phyloP scores from a whole-genome alignment of 1,284 basidiomycete species.

The Ceratobasidium papillatum region DNA sequence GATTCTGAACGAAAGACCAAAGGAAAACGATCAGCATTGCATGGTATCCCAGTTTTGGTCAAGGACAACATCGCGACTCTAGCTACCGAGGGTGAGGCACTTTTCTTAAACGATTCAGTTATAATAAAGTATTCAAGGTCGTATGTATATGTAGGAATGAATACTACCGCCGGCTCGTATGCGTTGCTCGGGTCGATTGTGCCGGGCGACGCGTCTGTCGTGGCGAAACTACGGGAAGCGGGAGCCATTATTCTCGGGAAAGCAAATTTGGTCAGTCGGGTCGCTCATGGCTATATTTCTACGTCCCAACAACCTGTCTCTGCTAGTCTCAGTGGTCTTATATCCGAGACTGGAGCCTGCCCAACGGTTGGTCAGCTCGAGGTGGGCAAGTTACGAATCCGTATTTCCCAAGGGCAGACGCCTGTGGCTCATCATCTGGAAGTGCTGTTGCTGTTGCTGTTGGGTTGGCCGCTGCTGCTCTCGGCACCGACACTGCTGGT shows the following conservation, averaged over 20 bases:
- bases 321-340: constrained; percentile 66
- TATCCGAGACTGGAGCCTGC: constrained; percentile 60
- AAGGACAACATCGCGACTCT: constrained; percentile 75
- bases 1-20: constrained; percentile 62
- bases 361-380: constrained; percentile 71
- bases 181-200: constrained; percentile 65
- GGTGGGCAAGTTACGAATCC: constrained; percentile 69
- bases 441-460: constrained; percentile 69
- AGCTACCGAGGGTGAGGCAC: not conserved
- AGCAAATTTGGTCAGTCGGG: constrained; percentile 55
- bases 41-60: constrained; percentile 74
- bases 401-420: constrained; percentile 67
- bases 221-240: constrained; percentile 66
- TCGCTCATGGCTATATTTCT: not conserved
- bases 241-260: constrained; percentile 70
- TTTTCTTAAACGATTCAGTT: too few relatives aligned
- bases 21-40: constrained; percentile 64
- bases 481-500: constrained; percentile 60
- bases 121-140: too few relatives aligned
- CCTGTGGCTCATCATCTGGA: constrained; percentile 72
- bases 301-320: not conserved
- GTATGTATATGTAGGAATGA: constrained; percentile 61
- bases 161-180: constrained; percentile 67
- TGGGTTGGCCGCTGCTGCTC: constrained; percentile 65
- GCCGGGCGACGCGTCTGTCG: constrained; percentile 68